Conservation (phyloP, 192 early-diverging fungal species). For the Coemansia sp. region DNA sequence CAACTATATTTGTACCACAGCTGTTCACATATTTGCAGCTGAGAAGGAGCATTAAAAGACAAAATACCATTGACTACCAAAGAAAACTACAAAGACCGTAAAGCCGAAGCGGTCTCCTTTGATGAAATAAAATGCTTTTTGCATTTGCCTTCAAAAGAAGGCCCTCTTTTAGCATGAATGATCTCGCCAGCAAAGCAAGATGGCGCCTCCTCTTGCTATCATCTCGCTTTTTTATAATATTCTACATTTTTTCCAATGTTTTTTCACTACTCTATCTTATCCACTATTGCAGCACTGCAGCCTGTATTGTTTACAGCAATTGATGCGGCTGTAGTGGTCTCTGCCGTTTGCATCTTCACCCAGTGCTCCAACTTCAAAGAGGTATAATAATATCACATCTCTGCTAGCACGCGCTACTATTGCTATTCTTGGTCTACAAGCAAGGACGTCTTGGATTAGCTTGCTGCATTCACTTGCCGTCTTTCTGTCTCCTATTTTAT, state of each 20-base stretch:
- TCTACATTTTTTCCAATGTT: background rate
- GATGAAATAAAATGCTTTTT: no score
- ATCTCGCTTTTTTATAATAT: background rate
- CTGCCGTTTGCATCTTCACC: background rate
- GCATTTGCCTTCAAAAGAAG: background rate
- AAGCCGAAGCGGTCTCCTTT: no score
- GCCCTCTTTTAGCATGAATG: background rate
- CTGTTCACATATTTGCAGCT: background rate
- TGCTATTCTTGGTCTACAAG: background rate
- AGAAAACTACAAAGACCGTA: no score
- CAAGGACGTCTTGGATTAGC: background rate
- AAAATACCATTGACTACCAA: no score
- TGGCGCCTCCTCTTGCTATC: background rate
- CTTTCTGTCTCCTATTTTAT: background rate
- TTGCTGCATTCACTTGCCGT: background rate
- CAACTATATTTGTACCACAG: background rate
- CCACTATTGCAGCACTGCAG: background rate
- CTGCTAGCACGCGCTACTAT: background rate
- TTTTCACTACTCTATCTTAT: background rate
- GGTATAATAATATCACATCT: background rate
- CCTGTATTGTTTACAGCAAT: background rate
- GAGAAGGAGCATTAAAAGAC: no score
- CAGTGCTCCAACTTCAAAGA: background rate
- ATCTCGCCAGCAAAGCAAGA: background rate
- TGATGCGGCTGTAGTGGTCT: background rate